phyloP scores from a whole-genome alignment of 352 stramenopile genomes.

The Pythium sukuiense region DNA sequence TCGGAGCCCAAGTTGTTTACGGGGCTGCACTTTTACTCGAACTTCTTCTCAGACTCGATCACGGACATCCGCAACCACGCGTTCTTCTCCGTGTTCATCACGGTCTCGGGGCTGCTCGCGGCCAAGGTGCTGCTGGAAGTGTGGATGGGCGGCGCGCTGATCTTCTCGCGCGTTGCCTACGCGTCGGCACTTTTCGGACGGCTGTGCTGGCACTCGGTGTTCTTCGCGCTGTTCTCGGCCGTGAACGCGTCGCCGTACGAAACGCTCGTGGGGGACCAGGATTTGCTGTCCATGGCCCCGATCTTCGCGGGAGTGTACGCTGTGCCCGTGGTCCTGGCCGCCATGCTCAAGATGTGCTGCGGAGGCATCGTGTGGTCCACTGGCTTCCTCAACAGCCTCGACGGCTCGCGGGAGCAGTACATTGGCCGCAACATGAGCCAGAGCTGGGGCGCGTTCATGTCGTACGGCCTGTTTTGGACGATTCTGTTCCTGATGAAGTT shows the following conservation, averaged over 20 bases:
- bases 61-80: constrained; percentile 70
- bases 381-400: constrained; percentile 57
- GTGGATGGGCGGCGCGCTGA: constrained; percentile 75
- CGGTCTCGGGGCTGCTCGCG: constrained; percentile 55
- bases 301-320: constrained; percentile 59
- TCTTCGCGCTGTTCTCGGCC: constrained; percentile 73
- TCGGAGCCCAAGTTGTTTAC: constrained; percentile 54
- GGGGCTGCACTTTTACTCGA: constrained; percentile 70
- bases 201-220: constrained; percentile 80
- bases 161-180: constrained; percentile 65
- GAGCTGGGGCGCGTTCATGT: constrained; percentile 59
- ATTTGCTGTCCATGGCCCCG: constrained; percentile 65
- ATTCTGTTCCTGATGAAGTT: constrained; percentile 94
- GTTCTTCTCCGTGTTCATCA: constrained; percentile 75
- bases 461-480: constrained; percentile 77
- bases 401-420: constrained; percentile 76
- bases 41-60: constrained; percentile 69
- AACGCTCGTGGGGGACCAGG: constrained; percentile 48
- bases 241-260: constrained; percentile 75
- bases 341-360: constrained; percentile 72
- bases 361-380: constrained; percentile 54
- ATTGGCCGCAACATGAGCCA: constrained; percentile 81
- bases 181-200: constrained; percentile 63
- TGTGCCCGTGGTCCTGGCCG: constrained; percentile 52
- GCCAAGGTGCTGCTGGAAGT: constrained; percentile 81